Conservation (phyloP, 306 rosid genomes). For the Vicia villosa region DNA sequence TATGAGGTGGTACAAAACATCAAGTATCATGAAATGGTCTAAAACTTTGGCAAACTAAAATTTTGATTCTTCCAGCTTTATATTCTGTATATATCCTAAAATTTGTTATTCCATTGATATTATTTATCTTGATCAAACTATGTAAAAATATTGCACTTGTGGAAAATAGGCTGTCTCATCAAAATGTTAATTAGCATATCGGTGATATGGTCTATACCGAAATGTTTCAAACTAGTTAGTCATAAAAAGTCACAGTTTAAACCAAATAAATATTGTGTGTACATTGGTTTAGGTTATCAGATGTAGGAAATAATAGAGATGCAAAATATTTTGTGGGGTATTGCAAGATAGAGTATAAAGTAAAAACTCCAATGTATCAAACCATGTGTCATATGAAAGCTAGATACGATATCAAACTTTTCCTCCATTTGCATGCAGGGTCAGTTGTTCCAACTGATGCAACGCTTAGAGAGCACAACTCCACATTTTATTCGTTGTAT, state of each 20-base stretch:
- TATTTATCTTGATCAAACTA: constrained; percentile 26
- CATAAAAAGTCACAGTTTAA: background rate
- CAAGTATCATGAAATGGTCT: constrained; percentile 15
- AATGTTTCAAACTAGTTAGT: constrained; percentile 25
- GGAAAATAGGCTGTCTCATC: background rate
- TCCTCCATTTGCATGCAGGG: constrained; percentile 51
- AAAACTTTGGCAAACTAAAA: background rate
- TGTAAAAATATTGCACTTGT: constrained; percentile 8
- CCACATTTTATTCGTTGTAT: constrained; percentile 99
- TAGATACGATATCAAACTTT: constrained; percentile 17
- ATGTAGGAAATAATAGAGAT: constrained; percentile 17
- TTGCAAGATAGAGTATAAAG: constrained; percentile 21
- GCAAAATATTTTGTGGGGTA: constrained; percentile 2
- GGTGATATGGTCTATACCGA: constrained; percentile 15
- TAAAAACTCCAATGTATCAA: constrained; percentile 25
- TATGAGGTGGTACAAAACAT: constrained; percentile 20
- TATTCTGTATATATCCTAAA: constrained; percentile 3
- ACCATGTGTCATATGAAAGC: constrained; percentile 25
- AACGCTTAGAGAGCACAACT: constrained; percentile 87
- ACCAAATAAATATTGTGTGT: constrained; percentile 5
- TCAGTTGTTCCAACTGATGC: constrained; percentile 89
- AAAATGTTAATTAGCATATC: background rate
- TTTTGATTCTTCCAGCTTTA: constrained; percentile 18
- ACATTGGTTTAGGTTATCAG: constrained; percentile 33
- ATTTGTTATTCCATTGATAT: constrained; percentile 17